Percentiles rank a stretch among this genome's conserved stretches.
These are phyloP conservation scores for Calonectria multiphialidica DNA, from an alignment of 2,329 filamentous ascomycete species.

Conservation along the genomic window DNA sequence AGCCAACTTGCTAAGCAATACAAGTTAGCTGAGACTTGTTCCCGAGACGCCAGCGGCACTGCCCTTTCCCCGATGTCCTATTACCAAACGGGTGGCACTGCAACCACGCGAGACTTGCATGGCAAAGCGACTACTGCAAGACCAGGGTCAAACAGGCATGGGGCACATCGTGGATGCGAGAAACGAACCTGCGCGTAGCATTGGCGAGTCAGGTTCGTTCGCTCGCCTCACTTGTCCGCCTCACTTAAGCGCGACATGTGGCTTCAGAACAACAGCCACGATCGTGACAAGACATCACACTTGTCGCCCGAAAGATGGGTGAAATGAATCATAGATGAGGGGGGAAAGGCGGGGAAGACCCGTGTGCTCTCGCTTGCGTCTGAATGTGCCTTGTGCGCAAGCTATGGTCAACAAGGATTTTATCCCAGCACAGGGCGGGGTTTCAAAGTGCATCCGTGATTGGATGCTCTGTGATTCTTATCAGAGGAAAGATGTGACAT, in stretches of 20 bases:
- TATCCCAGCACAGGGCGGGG: neutral
- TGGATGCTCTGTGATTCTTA: neutral
- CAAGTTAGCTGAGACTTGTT: neutral
- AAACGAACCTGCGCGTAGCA: neutral
- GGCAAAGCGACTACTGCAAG: neutral
- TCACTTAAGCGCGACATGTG: neutral
- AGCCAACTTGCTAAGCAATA: neutral
- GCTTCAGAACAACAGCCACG: neutral
- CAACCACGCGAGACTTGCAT: neutral
- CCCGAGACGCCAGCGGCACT: neutral
- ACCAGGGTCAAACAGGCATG: neutral
- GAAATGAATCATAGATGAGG: neutral
- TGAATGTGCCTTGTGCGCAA: neutral
- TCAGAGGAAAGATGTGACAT: neutral
- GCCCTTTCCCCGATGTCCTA: neutral
- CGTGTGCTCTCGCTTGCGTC: neutral
- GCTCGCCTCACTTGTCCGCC: slow-evolving; percentile 18
- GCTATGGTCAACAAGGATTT: neutral
- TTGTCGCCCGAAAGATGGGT: neutral
- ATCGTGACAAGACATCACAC: neutral
- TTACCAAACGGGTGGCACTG: neutral
- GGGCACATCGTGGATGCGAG: neutral
- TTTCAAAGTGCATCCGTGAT: neutral
- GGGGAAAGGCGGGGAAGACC: neutral
- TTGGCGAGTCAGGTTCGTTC: neutral